Conservation (phyloP, 2,329 filamentous ascomycete species). For the Venturia aucupariae region DNA sequence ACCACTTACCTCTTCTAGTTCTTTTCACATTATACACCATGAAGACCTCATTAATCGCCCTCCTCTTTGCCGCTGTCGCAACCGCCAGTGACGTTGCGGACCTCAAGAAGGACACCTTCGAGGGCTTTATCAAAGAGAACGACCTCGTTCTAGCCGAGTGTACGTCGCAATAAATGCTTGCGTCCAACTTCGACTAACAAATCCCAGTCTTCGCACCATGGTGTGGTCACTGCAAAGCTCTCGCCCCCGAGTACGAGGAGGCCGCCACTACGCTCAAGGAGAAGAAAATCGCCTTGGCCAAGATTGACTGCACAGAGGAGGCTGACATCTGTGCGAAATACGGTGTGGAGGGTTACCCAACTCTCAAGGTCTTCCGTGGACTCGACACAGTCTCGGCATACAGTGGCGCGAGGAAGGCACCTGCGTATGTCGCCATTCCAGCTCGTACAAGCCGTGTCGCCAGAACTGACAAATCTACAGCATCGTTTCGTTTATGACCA, state of each 20-base stretch:
- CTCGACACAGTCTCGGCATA: conserved; percentile 73
- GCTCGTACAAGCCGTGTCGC: background rate
- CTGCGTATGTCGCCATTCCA: conserved; percentile 40
- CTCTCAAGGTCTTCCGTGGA: conserved; percentile 97
- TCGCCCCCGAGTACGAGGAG: conserved; percentile 85
- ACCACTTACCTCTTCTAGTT: background rate
- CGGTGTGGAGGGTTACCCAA: conserved; percentile 95
- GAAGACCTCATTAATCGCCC: conserved; percentile 13
- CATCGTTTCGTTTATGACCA: conserved; percentile 85
- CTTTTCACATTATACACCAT: background rate
- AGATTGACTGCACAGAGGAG: conserved; percentile 94
- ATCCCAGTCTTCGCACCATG: conserved; percentile 79
- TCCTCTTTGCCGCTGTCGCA: conserved; percentile 46
- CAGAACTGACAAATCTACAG: conserved; percentile 24
- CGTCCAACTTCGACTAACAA: conserved; percentile 28
- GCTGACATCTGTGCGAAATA: conserved; percentile 80
- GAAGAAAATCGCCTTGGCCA: conserved; percentile 76
- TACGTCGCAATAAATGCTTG: conserved; percentile 38
- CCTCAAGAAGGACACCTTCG: conserved; percentile 79
- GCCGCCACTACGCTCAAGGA: conserved; percentile 77
- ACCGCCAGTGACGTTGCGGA: conserved; percentile 71
- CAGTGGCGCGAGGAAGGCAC: conserved; percentile 79
- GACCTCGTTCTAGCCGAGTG: conserved; percentile 91
- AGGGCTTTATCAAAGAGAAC: conserved; percentile 75
- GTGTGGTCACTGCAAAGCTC: conserved; percentile 95